A percentile compares a stretch with the other conserved stretches of the same genome.
phyloP scores from a whole-genome alignment of 1,139 yeast genomes.

The Geotrichum fermentans region DNA sequence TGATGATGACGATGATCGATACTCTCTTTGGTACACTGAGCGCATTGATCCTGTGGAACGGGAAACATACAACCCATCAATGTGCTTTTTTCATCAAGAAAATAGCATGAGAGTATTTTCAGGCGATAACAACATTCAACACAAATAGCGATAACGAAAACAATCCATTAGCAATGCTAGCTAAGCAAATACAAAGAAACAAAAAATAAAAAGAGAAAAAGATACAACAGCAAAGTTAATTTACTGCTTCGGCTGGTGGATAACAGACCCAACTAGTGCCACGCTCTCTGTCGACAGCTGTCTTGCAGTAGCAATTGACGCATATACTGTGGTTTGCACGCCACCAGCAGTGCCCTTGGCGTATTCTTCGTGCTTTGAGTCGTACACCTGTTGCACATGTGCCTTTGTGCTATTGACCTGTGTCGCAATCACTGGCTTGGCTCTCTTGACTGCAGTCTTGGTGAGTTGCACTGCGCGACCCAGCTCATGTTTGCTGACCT shows the following conservation, averaged over 20 bases:
- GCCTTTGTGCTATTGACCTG: slow-evolving; percentile 30
- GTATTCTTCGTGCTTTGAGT: slow-evolving; percentile 28
- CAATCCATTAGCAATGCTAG: not conserved
- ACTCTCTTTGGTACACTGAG: no score
- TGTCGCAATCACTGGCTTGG: slow-evolving; percentile 33
- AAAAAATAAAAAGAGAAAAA: no score
- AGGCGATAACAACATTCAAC: not conserved
- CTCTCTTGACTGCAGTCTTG: slow-evolving; percentile 34
- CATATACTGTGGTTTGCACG: slow-evolving; percentile 23
- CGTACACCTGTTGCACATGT: slow-evolving; percentile 32
- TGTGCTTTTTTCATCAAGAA: no score
- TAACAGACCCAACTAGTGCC: slow-evolving; percentile 20
- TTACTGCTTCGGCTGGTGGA: slow-evolving; percentile 1
- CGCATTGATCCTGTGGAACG: no score
- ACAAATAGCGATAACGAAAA: not conserved
- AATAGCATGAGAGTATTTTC: no score
- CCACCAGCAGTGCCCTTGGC: slow-evolving; percentile 22
- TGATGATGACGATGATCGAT: no score
- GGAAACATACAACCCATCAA: no score
- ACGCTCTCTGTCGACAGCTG: slow-evolving; percentile 25
- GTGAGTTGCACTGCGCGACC: slow-evolving; percentile 35
- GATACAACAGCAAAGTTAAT: not conserved
- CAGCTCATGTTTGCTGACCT: slow-evolving; percentile 30
- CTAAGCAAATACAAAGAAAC: not conserved
- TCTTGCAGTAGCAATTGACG: slow-evolving; percentile 25